Base-by-base conservation (phyloP, 768 basidiomycete species). In the Pleurotus cornucopiae region DNA sequence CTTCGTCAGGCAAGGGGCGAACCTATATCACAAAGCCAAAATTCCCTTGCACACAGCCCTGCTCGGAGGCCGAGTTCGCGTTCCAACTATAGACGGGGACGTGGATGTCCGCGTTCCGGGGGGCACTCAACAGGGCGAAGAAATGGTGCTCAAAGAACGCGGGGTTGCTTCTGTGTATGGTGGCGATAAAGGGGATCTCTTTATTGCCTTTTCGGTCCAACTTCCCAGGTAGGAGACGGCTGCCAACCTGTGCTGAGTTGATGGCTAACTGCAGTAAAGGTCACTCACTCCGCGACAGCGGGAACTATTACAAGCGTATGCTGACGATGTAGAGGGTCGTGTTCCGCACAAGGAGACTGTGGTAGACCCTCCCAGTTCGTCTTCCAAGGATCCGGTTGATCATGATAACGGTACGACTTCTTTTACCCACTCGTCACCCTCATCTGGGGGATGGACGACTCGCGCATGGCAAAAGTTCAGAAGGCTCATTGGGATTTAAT, bases 41-140 rank as follows among this genome's bases (percentile, higher is more conserved):
- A 89, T 99, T 59, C 95, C 97, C 18, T 76, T 98, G 63, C 91
- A 98, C 66, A 82, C 81, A 6, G 97, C 97, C 6, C 75, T 99
- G 46, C 79, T 98, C n/a, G 97, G 97, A 14, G 97, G 96, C 26
- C 83, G 84, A 63, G 88, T 94, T 45, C 83, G 93, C 26, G 90
- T 99, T 23, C 94, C 94, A 21, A 99, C 97, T 44, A 76, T 98
- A 16, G 95, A 98, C 59, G 93, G 95, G 21, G 92, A 97, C 45
- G 94, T 98, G 1, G 94, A 98, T 57, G 91, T 98, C 43, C 88
- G 90, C 61, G 83, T 99, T 41, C 92, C 94, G 55, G 78, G 79
- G 18, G 96, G 97, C 45, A 98, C 96, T 2, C 97, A 98, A 71
- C 94, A 89, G 66, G 95, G 95, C 14, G 94, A 98, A 74, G 94